Base-by-base conservation (phyloP, 345 rosid genomes). In the Eucalyptus victrix region DNA sequence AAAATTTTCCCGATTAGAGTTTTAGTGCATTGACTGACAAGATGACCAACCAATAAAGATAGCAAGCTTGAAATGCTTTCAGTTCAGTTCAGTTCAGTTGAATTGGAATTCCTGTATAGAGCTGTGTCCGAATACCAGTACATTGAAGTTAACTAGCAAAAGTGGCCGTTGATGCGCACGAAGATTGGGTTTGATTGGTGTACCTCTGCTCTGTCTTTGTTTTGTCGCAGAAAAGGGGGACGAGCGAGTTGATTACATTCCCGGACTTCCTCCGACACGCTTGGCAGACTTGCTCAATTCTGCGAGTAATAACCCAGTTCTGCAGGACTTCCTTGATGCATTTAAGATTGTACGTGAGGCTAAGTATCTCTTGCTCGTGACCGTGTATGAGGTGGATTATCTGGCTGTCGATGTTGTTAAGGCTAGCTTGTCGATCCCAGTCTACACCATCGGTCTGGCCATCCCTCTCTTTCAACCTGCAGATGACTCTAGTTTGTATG, bases 401-500 rank as follows among this genome's bases (percentile, higher is more conserved):
- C 47, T 2, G 1, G 60, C 81, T 5, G 44, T 89, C 34, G 88
- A 87, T 23, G 45, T 88, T 32, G 34, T 92, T 45, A 89, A 85
- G 23, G 72, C 80, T n/a, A 86, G 53, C 23, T 69, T 88, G 19
- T 30, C 30, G 2, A 34, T 90, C 28, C 90, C 94, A 6, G 19
- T 92, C 58, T 93, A 90, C 88, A 88, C 92, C 24, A 49, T 93
- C 23, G 94, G 96, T 86, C 96, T 94, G 80, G 87, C 92, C 86
- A 93, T 94, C 37, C 94, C 94, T 40, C 92, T 28, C 90, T 65
- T 54, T 30, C 91, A 90, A 40, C 90, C 90, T 37, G 58, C 54
- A 87, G 83, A 89, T 17, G 37, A 42, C 44, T 42, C 80, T 32
- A 45, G 44, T 24, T 1, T 13, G 42, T 17, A 6, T 40, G 86